These are phyloP conservation scores for Debaryomyces castellii DNA, from an alignment of 805 yeast genomes.

Conservation along the genomic window DNA sequence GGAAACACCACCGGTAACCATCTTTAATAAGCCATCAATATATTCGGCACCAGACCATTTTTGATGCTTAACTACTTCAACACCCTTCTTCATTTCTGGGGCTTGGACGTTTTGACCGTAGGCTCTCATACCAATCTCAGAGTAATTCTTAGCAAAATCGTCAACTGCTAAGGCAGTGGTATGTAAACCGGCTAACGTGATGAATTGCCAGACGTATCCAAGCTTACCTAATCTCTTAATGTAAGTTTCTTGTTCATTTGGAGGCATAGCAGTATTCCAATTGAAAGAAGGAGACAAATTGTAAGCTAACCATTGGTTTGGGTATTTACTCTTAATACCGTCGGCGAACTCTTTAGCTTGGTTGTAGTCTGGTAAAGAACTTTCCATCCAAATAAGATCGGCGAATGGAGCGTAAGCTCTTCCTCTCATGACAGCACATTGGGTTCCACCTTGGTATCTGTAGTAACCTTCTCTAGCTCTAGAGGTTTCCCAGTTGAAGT, in stretches of 20 bases:
- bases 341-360: constrained; percentile 95
- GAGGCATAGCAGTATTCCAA: constrained; percentile 93
- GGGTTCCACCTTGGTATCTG: constrained; percentile 94
- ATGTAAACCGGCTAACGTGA: constrained; percentile 95
- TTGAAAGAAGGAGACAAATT: constrained; percentile 96
- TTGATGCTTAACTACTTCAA: constrained; percentile 96
- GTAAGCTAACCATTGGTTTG: constrained; percentile 95
- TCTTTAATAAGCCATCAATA: constrained; percentile 84
- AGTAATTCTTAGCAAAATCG: constrained; percentile 74
- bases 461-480: constrained; percentile 97
- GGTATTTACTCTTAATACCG: constrained; percentile 78
- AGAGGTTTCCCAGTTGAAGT: constrained; percentile 93
- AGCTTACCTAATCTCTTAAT: constrained; percentile 81
- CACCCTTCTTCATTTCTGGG: constrained; percentile 82
- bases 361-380: constrained; percentile 86
- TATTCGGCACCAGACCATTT: constrained; percentile 99
- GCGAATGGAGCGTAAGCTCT: constrained; percentile 94
- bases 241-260: constrained; percentile 85
- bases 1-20: constrained; percentile 91
- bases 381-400: constrained; percentile 98
- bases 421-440: constrained; percentile 96
- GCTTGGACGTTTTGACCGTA: constrained; percentile 87
- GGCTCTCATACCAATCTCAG: constrained; percentile 90
- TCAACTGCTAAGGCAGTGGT: constrained; percentile 92
- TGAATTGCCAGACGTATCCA: constrained; percentile 97